Conservation (phyloP, 257 asterid species). For the Ballota nigra region DNA sequence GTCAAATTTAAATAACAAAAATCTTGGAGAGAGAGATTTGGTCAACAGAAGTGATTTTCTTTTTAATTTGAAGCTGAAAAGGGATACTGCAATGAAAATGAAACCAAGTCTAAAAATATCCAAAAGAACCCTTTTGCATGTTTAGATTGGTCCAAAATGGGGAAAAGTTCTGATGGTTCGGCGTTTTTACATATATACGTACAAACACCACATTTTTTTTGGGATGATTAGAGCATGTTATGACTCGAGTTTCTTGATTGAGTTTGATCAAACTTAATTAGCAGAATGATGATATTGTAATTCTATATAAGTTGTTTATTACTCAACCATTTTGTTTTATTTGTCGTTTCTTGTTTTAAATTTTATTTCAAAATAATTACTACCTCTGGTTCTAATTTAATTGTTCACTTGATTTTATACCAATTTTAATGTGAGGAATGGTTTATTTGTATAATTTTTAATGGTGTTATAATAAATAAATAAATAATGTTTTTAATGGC, state of each 20-base stretch:
- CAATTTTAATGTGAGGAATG: too few species aligned
- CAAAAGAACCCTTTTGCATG: slow-evolving; percentile 37
- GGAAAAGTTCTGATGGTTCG: slow-evolving; percentile 6
- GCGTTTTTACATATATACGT: background rate
- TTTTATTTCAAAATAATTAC: too few species aligned
- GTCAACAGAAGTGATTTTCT: slow-evolving; percentile 25
- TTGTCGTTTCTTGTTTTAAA: too few species aligned
- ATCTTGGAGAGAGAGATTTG: background rate
- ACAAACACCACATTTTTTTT: background rate
- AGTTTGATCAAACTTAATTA: background rate
- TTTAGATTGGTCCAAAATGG: slow-evolving; percentile 27
- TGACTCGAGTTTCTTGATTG: background rate
- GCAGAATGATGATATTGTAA: background rate
- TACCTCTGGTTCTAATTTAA: too few species aligned
- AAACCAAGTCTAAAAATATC: slow-evolving; percentile 23
- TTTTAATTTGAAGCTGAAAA: slow-evolving; percentile 10
- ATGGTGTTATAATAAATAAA: too few species aligned
- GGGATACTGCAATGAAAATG: slow-evolving; percentile 27
- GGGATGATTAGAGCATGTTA: background rate
- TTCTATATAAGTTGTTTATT: background rate
- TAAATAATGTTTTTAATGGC: too few species aligned
- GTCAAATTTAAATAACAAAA: background rate
- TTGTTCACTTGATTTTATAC: too few species aligned
- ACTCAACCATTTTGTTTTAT: too few species aligned
- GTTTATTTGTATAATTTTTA: too few species aligned